Base-by-base conservation (phyloP, 2,329 filamentous ascomycete genomes). In the Phaeoacremonium minimum region DNA sequence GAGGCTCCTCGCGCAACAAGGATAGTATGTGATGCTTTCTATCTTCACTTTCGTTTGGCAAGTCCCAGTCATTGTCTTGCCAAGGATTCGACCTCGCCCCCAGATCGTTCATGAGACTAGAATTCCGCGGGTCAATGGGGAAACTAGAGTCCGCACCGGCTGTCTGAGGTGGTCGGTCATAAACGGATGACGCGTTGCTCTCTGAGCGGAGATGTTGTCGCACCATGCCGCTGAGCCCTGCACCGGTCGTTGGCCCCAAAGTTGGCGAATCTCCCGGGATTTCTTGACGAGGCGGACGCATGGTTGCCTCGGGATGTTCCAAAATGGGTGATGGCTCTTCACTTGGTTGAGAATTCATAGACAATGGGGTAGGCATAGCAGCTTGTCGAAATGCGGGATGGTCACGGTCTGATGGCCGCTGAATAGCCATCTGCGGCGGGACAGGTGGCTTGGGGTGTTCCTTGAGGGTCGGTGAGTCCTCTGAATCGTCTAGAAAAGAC, bases 181-280 rank as follows among this genome's bases (percentile, higher is more conserved):
- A 88, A 17, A 93, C 71, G 0, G 88, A 94, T 1, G 91, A 97
- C 12, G 80, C 75, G 40, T 83, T 83, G 61, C 91, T 97, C 45
- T 83, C 80, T 20, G 80, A 80, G 34, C 93, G 80, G 28, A 97
- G 66, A 66, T 97, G 93, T 43, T 90, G 83, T 19, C 85, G 80
- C 31, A 95, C 82, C 68, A 95, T 76, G 3, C 85, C 85, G 50
- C 83, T 91, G 13, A 96, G 69, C 1, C 87, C 88, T 14, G 66
- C 9, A 26, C 9, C 9, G 22, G 22, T 9, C 22, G 68, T 68
- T 0, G 85, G 83, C 3, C 85, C 85, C 6, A 95, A 64, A 0
- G 87, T 94, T 1, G 90, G 89, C 0, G 89, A 95, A 50, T 95
- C 87, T 8, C 57, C 56, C 0, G 69, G 58, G 7, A 58, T 55